phyloP scores from a whole-genome alignment of 495 filamentous ascomycete species.

The Saxophila tyrrhenica region DNA sequence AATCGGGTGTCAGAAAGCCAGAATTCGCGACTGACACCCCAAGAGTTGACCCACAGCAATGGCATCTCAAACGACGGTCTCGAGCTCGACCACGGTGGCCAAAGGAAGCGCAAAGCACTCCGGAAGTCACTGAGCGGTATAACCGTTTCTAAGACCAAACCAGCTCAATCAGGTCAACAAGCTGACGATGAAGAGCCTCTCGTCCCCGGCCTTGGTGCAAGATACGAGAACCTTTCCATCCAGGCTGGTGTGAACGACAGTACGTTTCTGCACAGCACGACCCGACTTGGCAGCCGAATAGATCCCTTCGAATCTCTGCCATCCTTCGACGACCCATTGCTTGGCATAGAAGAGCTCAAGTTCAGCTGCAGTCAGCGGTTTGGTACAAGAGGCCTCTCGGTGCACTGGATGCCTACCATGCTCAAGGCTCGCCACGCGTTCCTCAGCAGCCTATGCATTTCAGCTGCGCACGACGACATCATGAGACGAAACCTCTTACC shows the following conservation, averaged over 20 bases:
- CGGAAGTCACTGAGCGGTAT: too few relatives aligned
- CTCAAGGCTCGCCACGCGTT: constrained; percentile 25
- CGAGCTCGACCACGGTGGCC: not conserved
- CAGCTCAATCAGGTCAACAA: too few relatives aligned
- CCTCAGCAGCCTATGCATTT: constrained; percentile 28
- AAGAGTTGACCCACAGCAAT: not conserved
- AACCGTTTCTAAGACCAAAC: too few relatives aligned
- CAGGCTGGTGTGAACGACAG: not conserved
- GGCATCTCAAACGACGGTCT: not conserved
- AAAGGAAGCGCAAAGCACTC: not conserved
- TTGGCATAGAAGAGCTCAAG: constrained; percentile 7
- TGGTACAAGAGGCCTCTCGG: constrained; percentile 5
- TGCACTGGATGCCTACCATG: constrained; percentile 25
- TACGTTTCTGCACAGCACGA: not conserved
- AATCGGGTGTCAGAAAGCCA: too few relatives aligned
- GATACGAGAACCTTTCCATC: constrained; percentile 2
- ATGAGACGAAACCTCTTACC: constrained; percentile 4
- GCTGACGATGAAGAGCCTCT: too few relatives aligned
- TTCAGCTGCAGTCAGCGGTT: constrained; percentile 8
- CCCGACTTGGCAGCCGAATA: not conserved
- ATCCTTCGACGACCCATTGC: not conserved
- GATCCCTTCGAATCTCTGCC: constrained; percentile 8
- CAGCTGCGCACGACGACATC: constrained; percentile 25
- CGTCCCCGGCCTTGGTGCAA: constrained; percentile 5
- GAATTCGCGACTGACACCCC: not conserved